Evolutionary conservation across 805 yeast species (phyloP), one percentile per base, ranked within the genome.

Genomic region (Tanozyma kutaoensis): DNA sequence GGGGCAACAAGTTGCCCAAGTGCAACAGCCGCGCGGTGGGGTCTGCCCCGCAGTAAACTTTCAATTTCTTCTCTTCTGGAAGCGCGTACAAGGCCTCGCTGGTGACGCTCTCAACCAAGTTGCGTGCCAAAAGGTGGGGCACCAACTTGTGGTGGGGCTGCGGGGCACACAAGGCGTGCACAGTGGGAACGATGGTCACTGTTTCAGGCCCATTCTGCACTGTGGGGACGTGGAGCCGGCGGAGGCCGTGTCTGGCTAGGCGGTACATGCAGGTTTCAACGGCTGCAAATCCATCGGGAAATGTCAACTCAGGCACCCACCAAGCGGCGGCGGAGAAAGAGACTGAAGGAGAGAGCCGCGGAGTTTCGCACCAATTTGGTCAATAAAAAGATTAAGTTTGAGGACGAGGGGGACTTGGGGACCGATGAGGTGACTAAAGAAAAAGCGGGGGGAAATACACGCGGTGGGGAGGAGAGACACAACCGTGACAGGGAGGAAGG

Each of bases 31-130:
- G 58, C 1, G 97, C 97, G 0, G 95, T 76, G 2, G 98, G 98
- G 45, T 91, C 98, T 1, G 95, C 96, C 8, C 98, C 98, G 48
- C 94, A 77, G 50, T 88, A 88, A 6, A 84, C 50, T 8, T 75
- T 72, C 9, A 79, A 40, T 36, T 59, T 63, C 20, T 50, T n/a
- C n/a, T n/a, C n/a, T n/a, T 43, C 39, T 2, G 62, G 55, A 25
- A 54, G 32, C 7, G 45, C 42, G 32, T 42, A 54, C 27, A 59
- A 43, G 14, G 54, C 55, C 14, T 59, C 66, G 29, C 41, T 48
- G 9, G 64, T 52, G 20, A 54, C 40, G 1, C 58, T 37, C 33
- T 59, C 66, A 4, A 59, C 55, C 28, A 59, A 40, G 31, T 48
- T 34, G 15, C 66, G 38, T 11, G 50, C 35, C 29, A 55, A 56